Conservation (phyloP, 805 yeast genomes). For the Candida xyloterini region DNA sequence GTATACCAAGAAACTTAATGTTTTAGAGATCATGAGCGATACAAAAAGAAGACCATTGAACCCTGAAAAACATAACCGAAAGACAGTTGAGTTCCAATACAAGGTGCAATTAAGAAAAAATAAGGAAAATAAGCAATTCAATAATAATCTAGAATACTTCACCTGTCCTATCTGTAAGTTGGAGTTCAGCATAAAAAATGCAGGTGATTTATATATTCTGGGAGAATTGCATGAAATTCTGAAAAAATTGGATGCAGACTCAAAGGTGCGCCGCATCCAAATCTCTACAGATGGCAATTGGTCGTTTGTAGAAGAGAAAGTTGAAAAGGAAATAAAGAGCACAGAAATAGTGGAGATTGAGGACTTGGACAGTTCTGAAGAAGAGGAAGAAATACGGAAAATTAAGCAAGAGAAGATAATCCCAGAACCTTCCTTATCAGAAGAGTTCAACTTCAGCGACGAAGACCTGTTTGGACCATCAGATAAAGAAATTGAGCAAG, state of each 20-base stretch:
- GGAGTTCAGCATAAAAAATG: constrained; percentile 31
- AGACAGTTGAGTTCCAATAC: constrained; percentile 24
- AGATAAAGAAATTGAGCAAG: constrained; percentile 12
- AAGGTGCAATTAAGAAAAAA: constrained; percentile 19
- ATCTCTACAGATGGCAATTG: constrained; percentile 29
- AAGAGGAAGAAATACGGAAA: constrained; percentile 12
- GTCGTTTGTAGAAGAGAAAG: constrained; percentile 16
- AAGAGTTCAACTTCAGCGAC: constrained; percentile 9
- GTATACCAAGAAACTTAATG: constrained; percentile 15
- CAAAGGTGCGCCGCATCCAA: constrained; percentile 24
- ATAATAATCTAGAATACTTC: constrained; percentile 31
- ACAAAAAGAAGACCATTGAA: constrained; percentile 25
- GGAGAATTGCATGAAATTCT: constrained; percentile 31
- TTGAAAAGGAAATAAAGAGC: constrained; percentile 2
- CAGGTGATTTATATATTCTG: constrained; percentile 33
- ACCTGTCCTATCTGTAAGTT: constrained; percentile 35
- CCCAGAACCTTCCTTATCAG: neutral
- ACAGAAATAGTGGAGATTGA: constrained; percentile 23
- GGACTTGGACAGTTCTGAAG: constrained; percentile 15
- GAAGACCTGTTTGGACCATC: constrained; percentile 19
- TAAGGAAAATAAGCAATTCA: constrained; percentile 16
- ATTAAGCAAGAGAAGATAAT: constrained; percentile 6
- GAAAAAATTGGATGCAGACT: constrained; percentile 13
- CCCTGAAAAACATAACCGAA: constrained; percentile 21
- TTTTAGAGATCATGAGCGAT: constrained; percentile 25